A percentile compares a stretch with the other conserved stretches of the same genome.
Evolutionary conservation across 345 rosid genomes (phyloP).

Genomic region (Triadica sebifera): DNA sequence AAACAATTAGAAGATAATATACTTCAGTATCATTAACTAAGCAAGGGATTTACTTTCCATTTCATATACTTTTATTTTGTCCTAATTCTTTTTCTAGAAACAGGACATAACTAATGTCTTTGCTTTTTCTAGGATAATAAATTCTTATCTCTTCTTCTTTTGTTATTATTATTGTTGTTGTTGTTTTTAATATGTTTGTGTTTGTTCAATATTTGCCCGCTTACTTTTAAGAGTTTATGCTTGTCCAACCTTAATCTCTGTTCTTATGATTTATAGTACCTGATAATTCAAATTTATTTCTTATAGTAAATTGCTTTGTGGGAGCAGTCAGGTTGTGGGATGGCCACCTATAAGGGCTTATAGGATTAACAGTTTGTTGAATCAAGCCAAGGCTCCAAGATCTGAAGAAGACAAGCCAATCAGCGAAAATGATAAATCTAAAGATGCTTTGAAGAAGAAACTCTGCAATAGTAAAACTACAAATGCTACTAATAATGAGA

Average conservation of each 20-base stretch:
- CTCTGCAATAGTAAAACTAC: constrained; percentile 25
- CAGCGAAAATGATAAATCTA: constrained; percentile 47
- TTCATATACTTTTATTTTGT: no score
- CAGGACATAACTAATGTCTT: background rate
- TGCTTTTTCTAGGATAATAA: background rate
- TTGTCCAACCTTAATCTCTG: no score
- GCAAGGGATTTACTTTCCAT: no score
- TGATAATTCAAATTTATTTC: background rate
- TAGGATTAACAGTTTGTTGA: constrained; percentile 27
- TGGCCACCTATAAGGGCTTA: constrained; percentile 36
- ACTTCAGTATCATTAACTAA: background rate
- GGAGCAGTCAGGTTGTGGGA: constrained; percentile 39
- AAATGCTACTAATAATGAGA: constrained; percentile 33
- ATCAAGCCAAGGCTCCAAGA: constrained; percentile 30
- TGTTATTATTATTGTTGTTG: background rate
- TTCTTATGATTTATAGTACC: background rate
- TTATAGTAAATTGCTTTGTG: constrained; percentile 6
- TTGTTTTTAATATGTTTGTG: background rate
- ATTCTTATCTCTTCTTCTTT: background rate
- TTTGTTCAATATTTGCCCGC: background rate
- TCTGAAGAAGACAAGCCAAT: constrained; percentile 48
- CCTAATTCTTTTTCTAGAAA: background rate
- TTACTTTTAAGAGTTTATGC: background rate
- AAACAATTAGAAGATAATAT: background rate
- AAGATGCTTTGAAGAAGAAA: constrained; percentile 52